These are phyloP conservation scores for Strobilomyces echinocephalus DNA, from an alignment of 768 basidiomycete genomes.

Conservation along the genomic window DNA sequence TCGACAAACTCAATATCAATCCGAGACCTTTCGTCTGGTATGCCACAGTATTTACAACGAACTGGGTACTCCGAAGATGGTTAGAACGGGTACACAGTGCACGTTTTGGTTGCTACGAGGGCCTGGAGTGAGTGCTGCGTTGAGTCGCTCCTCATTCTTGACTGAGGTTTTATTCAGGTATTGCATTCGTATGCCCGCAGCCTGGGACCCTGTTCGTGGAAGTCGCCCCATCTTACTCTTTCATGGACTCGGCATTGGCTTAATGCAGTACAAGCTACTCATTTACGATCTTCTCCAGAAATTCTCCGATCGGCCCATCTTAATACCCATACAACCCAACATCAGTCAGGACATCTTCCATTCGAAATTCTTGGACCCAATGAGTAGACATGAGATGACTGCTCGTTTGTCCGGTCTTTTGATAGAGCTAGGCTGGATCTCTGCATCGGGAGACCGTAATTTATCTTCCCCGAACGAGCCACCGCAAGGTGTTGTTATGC, in stretches of 20 bases:
- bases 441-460: conserved; percentile 20
- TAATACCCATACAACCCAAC: conserved; percentile 79
- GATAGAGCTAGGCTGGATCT: conserved; percentile 60
- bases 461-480: conserved; percentile 1
- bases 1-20: conserved; percentile 69
- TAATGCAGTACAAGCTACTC: conserved; percentile 64
- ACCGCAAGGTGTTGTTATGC: conserved; percentile 58
- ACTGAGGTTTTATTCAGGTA: conserved; percentile 44
- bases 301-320: conserved; percentile 64
- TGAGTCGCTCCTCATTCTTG: neutral
- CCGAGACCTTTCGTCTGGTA: conserved; percentile 71
- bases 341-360: conserved; percentile 86
- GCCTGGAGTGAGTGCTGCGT: conserved; percentile 55
- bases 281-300: conserved; percentile 52
- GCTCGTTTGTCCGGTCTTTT: conserved; percentile 53
- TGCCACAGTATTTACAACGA: conserved; percentile 43
- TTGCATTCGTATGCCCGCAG: conserved; percentile 62
- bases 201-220: conserved; percentile 56
- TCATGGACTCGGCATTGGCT: conserved; percentile 85
- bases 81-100: conserved; percentile 41
- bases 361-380: conserved; percentile 64
- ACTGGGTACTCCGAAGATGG: conserved; percentile 43
- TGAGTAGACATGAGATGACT: conserved; percentile 57
- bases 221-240: conserved; percentile 75
- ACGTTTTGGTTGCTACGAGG: conserved; percentile 47